Conservation (phyloP, 176 grass and related monocot genomes). For the Oropetium thomaeum region DNA sequence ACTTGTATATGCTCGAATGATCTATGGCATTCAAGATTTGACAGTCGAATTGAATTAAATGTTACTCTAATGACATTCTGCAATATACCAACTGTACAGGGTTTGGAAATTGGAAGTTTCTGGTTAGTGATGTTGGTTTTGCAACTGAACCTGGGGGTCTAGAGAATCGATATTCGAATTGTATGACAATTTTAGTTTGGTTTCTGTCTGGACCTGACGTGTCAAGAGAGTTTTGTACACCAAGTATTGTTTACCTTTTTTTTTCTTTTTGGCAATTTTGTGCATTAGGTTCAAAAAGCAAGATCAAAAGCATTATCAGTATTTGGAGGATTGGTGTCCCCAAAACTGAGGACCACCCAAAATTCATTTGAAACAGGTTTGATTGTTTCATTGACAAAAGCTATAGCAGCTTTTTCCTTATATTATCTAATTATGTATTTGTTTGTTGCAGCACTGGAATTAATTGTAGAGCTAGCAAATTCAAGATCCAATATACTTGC, state of each 20-base stretch:
- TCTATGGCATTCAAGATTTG: background rate
- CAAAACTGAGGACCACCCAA: constrained; percentile 75
- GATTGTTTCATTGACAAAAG: background rate
- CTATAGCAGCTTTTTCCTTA: background rate
- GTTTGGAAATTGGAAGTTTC: background rate
- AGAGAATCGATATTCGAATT: background rate
- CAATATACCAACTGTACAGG: background rate
- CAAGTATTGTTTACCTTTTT: too few species aligned
- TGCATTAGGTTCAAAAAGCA: constrained; percentile 53
- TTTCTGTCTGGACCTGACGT: background rate
- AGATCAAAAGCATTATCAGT: constrained; percentile 79
- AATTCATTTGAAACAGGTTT: constrained; percentile 91
- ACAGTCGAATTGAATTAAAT: background rate
- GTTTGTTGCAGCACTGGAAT: constrained; percentile 61
- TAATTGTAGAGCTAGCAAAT: constrained; percentile 65
- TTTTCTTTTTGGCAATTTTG: constrained; percentile 1
- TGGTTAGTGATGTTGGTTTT: background rate
- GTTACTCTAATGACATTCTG: background rate
- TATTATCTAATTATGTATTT: constrained; percentile 29
- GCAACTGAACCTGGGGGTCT: background rate
- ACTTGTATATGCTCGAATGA: constrained; percentile 15
- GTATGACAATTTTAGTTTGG: background rate
- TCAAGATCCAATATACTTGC: constrained; percentile 48
- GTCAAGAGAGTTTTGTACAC: too few species aligned
- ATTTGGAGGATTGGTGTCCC: constrained; percentile 75